Percentiles rank a stretch among this genome's conserved stretches.
phyloP scores from a whole-genome alignment of 2,329 filamentous ascomycete genomes.

The Orbilia brochopaga region DNA sequence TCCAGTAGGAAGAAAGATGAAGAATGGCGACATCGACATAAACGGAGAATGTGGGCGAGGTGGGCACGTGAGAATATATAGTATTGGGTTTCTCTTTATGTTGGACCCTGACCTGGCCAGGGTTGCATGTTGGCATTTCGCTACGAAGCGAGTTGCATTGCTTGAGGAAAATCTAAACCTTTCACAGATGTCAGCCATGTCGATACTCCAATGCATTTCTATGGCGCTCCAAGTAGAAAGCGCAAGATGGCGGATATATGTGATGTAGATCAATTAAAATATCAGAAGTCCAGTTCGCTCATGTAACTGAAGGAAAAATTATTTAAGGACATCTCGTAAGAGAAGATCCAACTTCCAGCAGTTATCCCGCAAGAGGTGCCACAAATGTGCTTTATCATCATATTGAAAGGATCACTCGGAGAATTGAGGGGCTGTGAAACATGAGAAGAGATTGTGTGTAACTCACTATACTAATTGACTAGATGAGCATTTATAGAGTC shows the following conservation, averaged over 20 bases:
- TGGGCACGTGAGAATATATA: constrained; percentile 14
- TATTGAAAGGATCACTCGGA: neutral
- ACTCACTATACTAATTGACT: neutral
- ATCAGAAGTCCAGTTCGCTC: constrained; percentile 52
- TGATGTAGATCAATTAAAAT: constrained; percentile 1
- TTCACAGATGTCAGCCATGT: constrained; percentile 11
- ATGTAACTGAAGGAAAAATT: constrained; percentile 43
- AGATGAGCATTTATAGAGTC: no score
- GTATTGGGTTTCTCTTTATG: neutral
- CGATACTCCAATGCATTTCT: neutral
- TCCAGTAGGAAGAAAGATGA: constrained; percentile 15
- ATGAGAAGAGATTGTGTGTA: neutral
- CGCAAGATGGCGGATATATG: constrained; percentile 3
- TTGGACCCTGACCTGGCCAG: neutral
- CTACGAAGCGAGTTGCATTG: neutral
- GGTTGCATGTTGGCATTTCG: neutral
- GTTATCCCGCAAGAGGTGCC: constrained; percentile 51
- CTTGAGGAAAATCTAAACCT: neutral
- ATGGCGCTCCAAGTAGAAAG: neutral
- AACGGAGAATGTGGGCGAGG: neutral
- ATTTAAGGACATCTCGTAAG: constrained; percentile 15
- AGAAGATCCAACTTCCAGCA: constrained; percentile 24
- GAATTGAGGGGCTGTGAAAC: neutral
- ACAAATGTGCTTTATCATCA: constrained; percentile 43
- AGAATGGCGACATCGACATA: constrained; percentile 31